phyloP scores from a whole-genome alignment of 176 grass and related monocot genomes.

The Alloteropsis semialata region DNA sequence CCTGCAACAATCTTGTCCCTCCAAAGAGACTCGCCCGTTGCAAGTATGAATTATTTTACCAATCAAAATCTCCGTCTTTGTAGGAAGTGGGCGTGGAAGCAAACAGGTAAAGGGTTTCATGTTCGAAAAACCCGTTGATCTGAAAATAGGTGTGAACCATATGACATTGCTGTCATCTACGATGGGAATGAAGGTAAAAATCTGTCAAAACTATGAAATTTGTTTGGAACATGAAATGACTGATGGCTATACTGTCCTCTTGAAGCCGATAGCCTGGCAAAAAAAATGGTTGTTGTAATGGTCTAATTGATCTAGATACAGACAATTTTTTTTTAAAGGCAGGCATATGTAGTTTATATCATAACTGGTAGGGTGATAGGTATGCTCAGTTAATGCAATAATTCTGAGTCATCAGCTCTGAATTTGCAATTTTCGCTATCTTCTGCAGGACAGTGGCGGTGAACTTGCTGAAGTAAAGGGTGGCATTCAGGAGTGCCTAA shows the following conservation, averaged over 20 bases:
- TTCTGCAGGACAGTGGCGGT: conserved; percentile 77
- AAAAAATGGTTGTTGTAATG: background rate
- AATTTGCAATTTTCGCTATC: conserved; percentile 4
- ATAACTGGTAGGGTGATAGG: background rate
- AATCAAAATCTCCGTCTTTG: conserved; percentile 16
- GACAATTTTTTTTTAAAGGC: background rate
- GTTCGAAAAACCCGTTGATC: conserved; percentile 59
- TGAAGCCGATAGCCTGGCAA: background rate
- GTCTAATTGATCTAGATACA: background rate
- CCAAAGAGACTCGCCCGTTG: conserved; percentile 4
- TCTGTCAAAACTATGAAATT: background rate
- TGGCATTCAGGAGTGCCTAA: conserved; percentile 42
- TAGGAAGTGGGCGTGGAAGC: conserved; percentile 68
- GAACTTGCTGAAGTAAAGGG: conserved; percentile 48
- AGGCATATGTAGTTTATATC: background rate
- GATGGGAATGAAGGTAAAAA: conserved; percentile 51
- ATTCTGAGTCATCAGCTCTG: background rate
- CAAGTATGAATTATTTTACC: background rate
- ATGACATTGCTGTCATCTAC: conserved; percentile 49
- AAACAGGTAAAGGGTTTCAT: conserved; percentile 72
- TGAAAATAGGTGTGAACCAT: conserved; percentile 62
- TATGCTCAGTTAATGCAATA: background rate
- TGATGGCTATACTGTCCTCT: background rate
- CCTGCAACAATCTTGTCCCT: conserved; percentile 18
- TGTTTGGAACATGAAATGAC: background rate